Evolutionary conservation across 1,139 yeast genomes (phyloP), one percentile per base, ranked within the genome.

Genomic region (Suhomyces wounanorum): DNA sequence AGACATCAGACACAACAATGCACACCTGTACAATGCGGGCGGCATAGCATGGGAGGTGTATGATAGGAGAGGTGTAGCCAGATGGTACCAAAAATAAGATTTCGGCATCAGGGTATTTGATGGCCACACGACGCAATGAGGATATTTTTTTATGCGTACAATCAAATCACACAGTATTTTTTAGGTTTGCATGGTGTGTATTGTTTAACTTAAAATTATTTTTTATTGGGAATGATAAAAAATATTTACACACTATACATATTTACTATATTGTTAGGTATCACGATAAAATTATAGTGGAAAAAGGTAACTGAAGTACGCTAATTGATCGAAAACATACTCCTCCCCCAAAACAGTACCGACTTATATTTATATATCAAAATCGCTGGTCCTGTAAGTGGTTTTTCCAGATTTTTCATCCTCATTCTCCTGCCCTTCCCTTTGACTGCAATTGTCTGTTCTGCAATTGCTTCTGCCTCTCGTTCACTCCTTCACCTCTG

Each of bases 211-310:
- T 44, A 26, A 44, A 44, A 28, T 18, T 44, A 44, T 40, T 46
- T 44, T 48, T 43, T 43, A 26, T 10, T 25, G 43, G 43, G 44
- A 46, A 44, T 40, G 50, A 47, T 28, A 50, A 47, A 49, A 49
- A 49, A 49, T 45, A 47, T 14, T 41, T 40, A 9, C 36, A 28
- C 40, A 23, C 31, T 40, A 18, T 44, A 42, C 50, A 47, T 39
- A 45, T 40, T 40, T 40, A 35, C 38, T 18, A 18, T 45, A 51
- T 51, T 51, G 53, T 51, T 51, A 40, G 30, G 53, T 51, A 51
- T 51, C 53, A 51, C 51, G 47, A 48, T 48, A 51, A 44, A 48
- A 51, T 51, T 48, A 40, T 47, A 44, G 40, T 40, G 35, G 46
- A 38, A 46, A 49, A 46, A 45, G 40, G 44, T 41, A 43, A 46